Evolutionary conservation across 2,329 filamentous ascomycete genomes (phyloP), one percentile per base, ranked within the genome.

Genomic region (Aspergillus glaucus): DNA sequence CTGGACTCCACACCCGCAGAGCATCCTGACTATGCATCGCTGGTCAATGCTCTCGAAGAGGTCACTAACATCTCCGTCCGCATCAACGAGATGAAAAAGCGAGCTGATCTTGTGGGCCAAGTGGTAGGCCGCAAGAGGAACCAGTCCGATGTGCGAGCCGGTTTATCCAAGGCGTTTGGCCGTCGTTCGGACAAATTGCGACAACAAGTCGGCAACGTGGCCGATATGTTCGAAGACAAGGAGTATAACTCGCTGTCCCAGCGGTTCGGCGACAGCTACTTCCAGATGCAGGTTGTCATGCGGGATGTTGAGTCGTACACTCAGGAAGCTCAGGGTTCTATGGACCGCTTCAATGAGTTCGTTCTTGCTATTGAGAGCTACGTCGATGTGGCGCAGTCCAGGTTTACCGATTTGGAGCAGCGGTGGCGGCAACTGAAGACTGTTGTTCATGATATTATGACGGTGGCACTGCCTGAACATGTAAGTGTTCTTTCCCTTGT

Each of bases 1-100:
- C 75, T 94, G 21, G 84, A 90, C 54, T 80, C 85, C 49, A 97
- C 92, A 0, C 85, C 88, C 0, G 70, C 78, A 8, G 85, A 90
- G 54, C 93, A 98, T 63, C 91, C 92, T 0, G 93, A 98, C 67
- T 81, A 85, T 51, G 74, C 77, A 22, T 74, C 80, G 7, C 78
- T 98, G 30, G 82, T 86, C 55, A 79, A 78, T 34, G 86, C 91
- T 8, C 82, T 88, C 19, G 80, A 87, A 46, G 87, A 92, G 52
- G 74, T 82, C 26, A 79, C 77, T 6, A 76, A 75, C 47, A 78
- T 84, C 55, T 79, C 79, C 26, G 73, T 78, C 36, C 77, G 81
- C 41, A 97, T 97, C 67, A 95, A 98, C 71, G 90, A 94, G 65
- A 85, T 90, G 47, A 97, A 96, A 74, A 94, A 92, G 72, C 91